Percentiles rank a stretch among this genome's conserved stretches.
Evolutionary conservation across 164 flowering plant species (phyloP).

Genomic region (Stephania cephalantha): DNA sequence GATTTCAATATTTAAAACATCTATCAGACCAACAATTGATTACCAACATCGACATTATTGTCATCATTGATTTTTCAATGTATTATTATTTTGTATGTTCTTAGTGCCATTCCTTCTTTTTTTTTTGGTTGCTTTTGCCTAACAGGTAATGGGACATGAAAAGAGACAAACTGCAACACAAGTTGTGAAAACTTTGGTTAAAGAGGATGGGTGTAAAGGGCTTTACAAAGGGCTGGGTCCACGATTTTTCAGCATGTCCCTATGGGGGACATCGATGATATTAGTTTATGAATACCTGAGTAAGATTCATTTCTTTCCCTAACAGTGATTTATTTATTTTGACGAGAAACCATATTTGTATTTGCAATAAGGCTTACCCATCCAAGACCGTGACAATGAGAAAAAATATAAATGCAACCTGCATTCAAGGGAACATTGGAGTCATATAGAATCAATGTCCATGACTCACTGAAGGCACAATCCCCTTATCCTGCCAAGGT

Average conservation of each 20-base stretch:
- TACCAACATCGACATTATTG: not conserved
- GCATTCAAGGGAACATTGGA: too few relatives aligned
- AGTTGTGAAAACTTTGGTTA: slow-evolving; percentile 58
- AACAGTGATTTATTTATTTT: not conserved
- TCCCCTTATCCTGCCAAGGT: too few relatives aligned
- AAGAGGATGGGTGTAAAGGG: slow-evolving; percentile 91
- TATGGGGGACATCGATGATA: slow-evolving; percentile 99
- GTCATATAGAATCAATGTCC: too few relatives aligned
- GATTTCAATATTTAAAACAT: not conserved
- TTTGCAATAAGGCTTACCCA: too few relatives aligned
- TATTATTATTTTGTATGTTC: not conserved
- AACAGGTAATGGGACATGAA: slow-evolving; percentile 76
- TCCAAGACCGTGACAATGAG: too few relatives aligned
- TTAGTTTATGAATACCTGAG: slow-evolving; percentile 88
- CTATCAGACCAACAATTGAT: not conserved
- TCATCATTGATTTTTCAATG: not conserved
- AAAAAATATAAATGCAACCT: too few relatives aligned
- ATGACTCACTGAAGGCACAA: too few relatives aligned
- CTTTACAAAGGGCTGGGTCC: slow-evolving; percentile 92
- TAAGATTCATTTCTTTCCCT: slow-evolving; percentile 28
- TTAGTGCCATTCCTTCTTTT: not conserved
- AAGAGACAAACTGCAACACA: slow-evolving; percentile 49
- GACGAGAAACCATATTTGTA: too few relatives aligned
- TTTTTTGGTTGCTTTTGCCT: slow-evolving; percentile 10
- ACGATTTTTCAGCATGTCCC: slow-evolving; percentile 94